These are phyloP conservation scores for Tremella fuciformis DNA, from an alignment of 768 basidiomycete species.

Conservation along the genomic window DNA sequence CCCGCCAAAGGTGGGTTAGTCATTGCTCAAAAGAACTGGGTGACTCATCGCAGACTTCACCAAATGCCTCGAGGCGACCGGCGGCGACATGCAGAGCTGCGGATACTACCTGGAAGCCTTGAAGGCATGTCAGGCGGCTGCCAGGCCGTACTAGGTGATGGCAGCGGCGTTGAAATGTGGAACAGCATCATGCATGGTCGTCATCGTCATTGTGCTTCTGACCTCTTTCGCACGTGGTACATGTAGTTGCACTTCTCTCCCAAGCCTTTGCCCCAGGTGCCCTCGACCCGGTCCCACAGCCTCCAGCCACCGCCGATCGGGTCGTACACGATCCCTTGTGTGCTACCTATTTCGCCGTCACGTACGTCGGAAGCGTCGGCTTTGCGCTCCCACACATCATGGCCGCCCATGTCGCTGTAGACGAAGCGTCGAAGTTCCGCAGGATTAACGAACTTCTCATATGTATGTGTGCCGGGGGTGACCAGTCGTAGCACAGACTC, in stretches of 20 bases:
- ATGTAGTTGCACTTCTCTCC: slow-evolving; percentile 52
- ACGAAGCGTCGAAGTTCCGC: slow-evolving; percentile 82
- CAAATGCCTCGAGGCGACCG: slow-evolving; percentile 51
- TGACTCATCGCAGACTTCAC: slow-evolving; percentile 45
- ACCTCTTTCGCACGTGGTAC: slow-evolving; percentile 48
- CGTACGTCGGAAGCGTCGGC: slow-evolving; percentile 32
- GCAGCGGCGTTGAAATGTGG: too few relatives aligned
- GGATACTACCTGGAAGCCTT: slow-evolving; percentile 51
- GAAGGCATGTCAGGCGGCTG: slow-evolving; percentile 52
- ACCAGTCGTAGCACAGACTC: slow-evolving; percentile 80
- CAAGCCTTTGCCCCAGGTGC: slow-evolving; percentile 37
- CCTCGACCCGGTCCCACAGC: slow-evolving; percentile 47
- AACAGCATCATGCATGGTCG: too few relatives aligned
- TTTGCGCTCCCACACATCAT: slow-evolving; percentile 40
- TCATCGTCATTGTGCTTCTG: too few relatives aligned
- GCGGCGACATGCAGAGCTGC: slow-evolving; percentile 47
- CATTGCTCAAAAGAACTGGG: neutral
- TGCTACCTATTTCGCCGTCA: slow-evolving; percentile 38
- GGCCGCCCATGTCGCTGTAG: slow-evolving; percentile 57
- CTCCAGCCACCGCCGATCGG: slow-evolving; percentile 48
- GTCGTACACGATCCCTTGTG: slow-evolving; percentile 52
- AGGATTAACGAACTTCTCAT: slow-evolving; percentile 84
- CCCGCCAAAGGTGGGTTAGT: slow-evolving; percentile 49
- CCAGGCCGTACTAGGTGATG: slow-evolving; percentile 46
- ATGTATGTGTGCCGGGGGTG: slow-evolving; percentile 82